A percentile compares a stretch with the other conserved stretches of the same genome.
Evolutionary conservation across 2,329 filamentous ascomycete genomes (phyloP).

Genomic region (Botrytis medusae): DNA sequence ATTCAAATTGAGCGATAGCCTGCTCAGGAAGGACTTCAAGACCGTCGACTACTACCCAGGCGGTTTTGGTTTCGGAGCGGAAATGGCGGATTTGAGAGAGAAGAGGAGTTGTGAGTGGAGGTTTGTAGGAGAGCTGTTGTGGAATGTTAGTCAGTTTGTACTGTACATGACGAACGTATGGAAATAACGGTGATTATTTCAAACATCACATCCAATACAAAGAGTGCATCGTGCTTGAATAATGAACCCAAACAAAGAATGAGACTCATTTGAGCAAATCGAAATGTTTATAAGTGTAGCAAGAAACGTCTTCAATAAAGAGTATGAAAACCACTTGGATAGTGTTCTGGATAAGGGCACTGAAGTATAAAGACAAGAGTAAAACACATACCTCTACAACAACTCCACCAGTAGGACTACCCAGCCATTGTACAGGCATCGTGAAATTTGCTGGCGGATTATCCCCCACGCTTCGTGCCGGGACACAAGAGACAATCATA

Average conservation of each 20-base stretch:
- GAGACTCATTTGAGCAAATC: background rate
- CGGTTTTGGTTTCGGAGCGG: conserved; percentile 52
- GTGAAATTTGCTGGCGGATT: conserved; percentile 67
- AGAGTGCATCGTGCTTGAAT: background rate
- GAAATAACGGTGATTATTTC: background rate
- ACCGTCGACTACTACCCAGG: conserved; percentile 76
- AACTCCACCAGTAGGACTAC: conserved; percentile 72
- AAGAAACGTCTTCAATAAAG: background rate
- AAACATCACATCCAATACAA: background rate
- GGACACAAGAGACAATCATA: conserved; percentile 75
- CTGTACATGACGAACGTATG: background rate
- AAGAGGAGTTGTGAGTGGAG: conserved; percentile 69
- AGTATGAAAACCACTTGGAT: background rate
- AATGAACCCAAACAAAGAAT: background rate
- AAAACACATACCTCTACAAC: conserved; percentile 57
- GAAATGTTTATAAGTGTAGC: background rate
- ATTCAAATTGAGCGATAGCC: conserved; percentile 77
- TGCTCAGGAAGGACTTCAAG: conserved; percentile 76
- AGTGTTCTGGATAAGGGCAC: background rate
- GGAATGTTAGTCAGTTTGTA: conserved; percentile 2
- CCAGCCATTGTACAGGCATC: conserved; percentile 67
- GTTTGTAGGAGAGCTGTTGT: conserved; percentile 58
- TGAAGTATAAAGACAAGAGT: background rate
- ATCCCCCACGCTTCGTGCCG: conserved; percentile 65
- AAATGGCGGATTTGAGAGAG: conserved; percentile 58